Evolutionary conservation across 352 stramenopile genomes (phyloP).

Genomic region (Phytophthora sansomeana): DNA sequence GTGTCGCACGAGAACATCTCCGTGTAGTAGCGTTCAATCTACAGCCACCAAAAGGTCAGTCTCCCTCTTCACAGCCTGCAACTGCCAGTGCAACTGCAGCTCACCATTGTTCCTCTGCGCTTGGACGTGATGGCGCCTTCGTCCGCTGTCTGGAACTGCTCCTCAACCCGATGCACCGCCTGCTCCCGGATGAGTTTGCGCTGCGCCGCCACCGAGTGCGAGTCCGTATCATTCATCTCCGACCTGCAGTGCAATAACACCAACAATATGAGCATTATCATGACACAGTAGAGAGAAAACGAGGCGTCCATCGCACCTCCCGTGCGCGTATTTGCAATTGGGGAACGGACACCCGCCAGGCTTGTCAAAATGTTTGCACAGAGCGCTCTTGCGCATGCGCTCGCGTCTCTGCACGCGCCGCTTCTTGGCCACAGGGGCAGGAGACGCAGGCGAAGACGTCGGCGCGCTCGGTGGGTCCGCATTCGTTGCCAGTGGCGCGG

Average conservation of each 20-base stretch:
- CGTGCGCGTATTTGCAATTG: constrained; percentile 88
- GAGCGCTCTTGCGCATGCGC: constrained; percentile 75
- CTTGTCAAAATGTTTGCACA: constrained; percentile 90
- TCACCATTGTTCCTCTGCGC: constrained; percentile 78
- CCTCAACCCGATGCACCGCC: constrained; percentile 62
- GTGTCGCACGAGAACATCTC: constrained; percentile 85
- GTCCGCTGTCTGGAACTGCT: constrained; percentile 66
- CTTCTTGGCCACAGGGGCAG: constrained; percentile 55
- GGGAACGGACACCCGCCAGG: constrained; percentile 82
- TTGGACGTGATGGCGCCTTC: constrained; percentile 43
- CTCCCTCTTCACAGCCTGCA: background rate
- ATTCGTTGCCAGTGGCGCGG: constrained; percentile 8
- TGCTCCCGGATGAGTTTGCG: constrained; percentile 86
- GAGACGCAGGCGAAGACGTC: constrained; percentile 14
- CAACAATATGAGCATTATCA: constrained; percentile 5
- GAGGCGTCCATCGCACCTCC: constrained; percentile 38
- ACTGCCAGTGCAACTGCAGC: constrained; percentile 5
- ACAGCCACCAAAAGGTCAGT: constrained; percentile 1
- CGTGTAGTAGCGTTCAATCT: constrained; percentile 91
- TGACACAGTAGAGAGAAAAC: background rate
- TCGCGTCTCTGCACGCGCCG: constrained; percentile 68
- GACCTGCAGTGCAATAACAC: constrained; percentile 27
- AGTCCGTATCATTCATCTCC: constrained; percentile 64
- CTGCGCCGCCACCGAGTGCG: constrained; percentile 73
- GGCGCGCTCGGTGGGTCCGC: background rate